Base-by-base conservation (phyloP, 345 rosid species). In the Populus alba region DNA sequence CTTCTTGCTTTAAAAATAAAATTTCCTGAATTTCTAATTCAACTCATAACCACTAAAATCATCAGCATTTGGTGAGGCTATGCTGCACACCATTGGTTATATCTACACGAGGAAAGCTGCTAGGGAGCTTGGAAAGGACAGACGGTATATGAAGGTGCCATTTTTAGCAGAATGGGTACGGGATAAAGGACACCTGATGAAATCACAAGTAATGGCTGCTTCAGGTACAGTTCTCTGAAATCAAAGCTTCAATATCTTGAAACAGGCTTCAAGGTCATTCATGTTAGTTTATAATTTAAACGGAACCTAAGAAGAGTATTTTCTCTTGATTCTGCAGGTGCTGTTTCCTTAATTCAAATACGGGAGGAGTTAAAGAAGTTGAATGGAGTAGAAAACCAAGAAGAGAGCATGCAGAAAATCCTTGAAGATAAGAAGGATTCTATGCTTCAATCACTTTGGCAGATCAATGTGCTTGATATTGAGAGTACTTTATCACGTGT, bases 141-240 rank as follows among this genome's bases (percentile, higher is more conserved):
- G 72, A 80, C 88, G 94, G 43, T 90, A 75, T 72, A 92, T 93
- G 97, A 93, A 88, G 83, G 98, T 95, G 38, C 99, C 99, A 11
- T 95, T 88, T 86, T 83, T 95, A 83, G 99, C 98, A 23, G 99
- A 96, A 77, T 96, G 99, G 99, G 99, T 93, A 66, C 89, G 99
- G n/a, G 95, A 91, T 79, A 96, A 94, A 82, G 98, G 99, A 38
- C 99, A 96, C 85, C 83, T 70, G 55, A 87, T 96, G 57, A 96
- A 94, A 78, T 96, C 99, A 23, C 98, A 96, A 92, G 97, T 94
- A 18, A 89, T 89, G 90, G 97, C 99, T 78, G 99, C 98, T 81
- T 91, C 98, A 76, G 98, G 99, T 96, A 87, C 27, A 20, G 67
- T 57, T 49, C 45, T 35, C 77, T 79, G 61, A 63, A 39, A 8